These are phyloP conservation scores for Tuber magnatum DNA, from an alignment of 495 filamentous ascomycete genomes.

Conservation along the genomic window DNA sequence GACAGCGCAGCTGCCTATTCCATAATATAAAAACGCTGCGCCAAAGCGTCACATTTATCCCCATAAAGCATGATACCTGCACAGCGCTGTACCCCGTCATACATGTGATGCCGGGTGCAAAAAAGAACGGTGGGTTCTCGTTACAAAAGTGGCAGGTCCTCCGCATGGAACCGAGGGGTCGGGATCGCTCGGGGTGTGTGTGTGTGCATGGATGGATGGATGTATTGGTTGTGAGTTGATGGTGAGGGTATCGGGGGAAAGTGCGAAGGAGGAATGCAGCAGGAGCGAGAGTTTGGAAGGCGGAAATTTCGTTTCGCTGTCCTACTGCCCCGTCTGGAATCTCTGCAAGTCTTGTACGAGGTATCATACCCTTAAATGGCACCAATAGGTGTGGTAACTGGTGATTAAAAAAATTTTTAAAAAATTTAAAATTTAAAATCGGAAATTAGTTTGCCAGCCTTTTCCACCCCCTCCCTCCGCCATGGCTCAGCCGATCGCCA, in stretches of 20 bases:
- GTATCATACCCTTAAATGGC: neutral
- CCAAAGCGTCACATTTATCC: neutral
- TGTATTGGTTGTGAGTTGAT: neutral
- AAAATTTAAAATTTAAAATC: neutral
- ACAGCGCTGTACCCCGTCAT: neutral
- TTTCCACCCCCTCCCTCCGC: neutral
- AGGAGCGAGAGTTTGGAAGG: neutral
- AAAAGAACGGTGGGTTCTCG: neutral
- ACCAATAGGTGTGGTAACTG: neutral
- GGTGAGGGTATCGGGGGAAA: neutral
- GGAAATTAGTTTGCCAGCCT: neutral
- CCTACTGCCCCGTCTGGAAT: neutral
- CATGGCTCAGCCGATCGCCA: neutral
- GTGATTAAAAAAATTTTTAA: neutral
- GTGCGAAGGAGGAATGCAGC: neutral
- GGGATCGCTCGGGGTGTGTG: neutral
- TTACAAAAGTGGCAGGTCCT: neutral
- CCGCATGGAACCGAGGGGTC: neutral
- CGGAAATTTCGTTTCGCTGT: conserved; percentile 1
- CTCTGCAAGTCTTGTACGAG: neutral
- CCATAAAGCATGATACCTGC: neutral
- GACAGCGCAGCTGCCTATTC: neutral
- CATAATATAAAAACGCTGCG: neutral
- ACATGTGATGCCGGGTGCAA: neutral
- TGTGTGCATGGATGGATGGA: neutral